These are phyloP conservation scores for Ulota crispa DNA, from an alignment of 225 moss, liverwort and hornwort species.

Conservation along the genomic window DNA sequence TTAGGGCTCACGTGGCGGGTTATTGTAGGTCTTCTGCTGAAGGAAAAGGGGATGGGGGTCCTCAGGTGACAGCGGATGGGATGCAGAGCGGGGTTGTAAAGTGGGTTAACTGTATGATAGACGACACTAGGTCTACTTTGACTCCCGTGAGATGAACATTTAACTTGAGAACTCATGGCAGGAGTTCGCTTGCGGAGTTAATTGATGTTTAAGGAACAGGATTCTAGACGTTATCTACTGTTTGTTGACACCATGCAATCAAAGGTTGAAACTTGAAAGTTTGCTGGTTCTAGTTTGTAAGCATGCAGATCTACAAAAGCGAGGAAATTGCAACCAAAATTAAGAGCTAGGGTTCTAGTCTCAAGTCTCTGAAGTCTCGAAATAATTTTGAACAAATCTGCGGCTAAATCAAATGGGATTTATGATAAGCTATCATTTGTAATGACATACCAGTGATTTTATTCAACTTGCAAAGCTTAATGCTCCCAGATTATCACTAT, in stretches of 20 bases:
- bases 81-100: constrained; percentile 31
- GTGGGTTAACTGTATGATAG: constrained; percentile 38
- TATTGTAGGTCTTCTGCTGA: constrained; percentile 11
- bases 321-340: not conserved
- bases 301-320: not conserved
- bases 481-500: not conserved
- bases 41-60: not conserved
- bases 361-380: not conserved
- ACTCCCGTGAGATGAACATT: constrained; percentile 20
- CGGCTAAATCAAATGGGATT: not conserved
- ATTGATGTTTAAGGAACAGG: not conserved
- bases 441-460: not conserved
- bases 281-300: not conserved
- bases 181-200: not conserved
- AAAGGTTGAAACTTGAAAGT: not conserved
- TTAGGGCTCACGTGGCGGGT: constrained; percentile 37
- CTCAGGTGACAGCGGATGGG: constrained; percentile 24
- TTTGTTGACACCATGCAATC: not conserved
- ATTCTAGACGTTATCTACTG: not conserved
- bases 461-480: constrained; percentile 6
- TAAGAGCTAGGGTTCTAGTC: not conserved
- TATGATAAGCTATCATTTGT: not conserved
- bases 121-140: constrained; percentile 15
- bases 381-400: not conserved
- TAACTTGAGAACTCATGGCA: not conserved